Evolutionary conservation across 345 rosid species (phyloP).

Genomic region (Lumnitzera littorea): DNA sequence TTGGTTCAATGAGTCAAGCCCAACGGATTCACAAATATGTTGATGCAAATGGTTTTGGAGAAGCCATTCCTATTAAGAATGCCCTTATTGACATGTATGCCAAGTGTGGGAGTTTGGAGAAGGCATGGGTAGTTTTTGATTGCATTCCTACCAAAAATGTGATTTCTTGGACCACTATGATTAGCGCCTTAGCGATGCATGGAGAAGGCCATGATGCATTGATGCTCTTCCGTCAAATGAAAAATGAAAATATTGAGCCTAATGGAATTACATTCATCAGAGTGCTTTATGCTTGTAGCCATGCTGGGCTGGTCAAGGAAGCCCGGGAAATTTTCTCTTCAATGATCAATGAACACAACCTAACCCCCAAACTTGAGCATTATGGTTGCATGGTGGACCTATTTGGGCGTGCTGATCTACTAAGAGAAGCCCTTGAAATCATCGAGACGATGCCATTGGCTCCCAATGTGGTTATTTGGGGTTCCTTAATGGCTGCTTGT

Average conservation of each 20-base stretch:
- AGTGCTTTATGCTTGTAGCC: constrained; percentile 50
- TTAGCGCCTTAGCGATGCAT: constrained; percentile 50
- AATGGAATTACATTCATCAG: constrained; percentile 50
- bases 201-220: constrained; percentile 35
- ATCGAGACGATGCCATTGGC: constrained; percentile 38
- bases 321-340: constrained; percentile 38
- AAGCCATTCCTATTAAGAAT: constrained; percentile 28
- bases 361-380: constrained; percentile 36
- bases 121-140: constrained; percentile 30
- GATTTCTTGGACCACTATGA: constrained; percentile 46
- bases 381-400: constrained; percentile 60
- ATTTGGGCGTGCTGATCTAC: constrained; percentile 47
- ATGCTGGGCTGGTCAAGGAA: constrained; percentile 36
- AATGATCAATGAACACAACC: constrained; percentile 27
- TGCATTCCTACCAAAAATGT: constrained; percentile 16
- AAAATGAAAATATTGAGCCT: constrained; percentile 25
- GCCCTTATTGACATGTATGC: constrained; percentile 55
- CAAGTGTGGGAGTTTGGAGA: constrained; percentile 44
- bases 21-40: constrained; percentile 29
- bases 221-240: constrained; percentile 39
- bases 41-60: constrained; percentile 23
- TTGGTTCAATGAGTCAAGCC: constrained; percentile 49
- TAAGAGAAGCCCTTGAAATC: constrained; percentile 44
- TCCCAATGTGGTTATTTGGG: constrained; percentile 45
- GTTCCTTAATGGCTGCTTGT: constrained; percentile 35